A percentile compares a stretch with the other conserved stretches of the same genome.
Conservation (phyloP, 208 protist genomes). For the Sergeia podlipaevii region DNA sequence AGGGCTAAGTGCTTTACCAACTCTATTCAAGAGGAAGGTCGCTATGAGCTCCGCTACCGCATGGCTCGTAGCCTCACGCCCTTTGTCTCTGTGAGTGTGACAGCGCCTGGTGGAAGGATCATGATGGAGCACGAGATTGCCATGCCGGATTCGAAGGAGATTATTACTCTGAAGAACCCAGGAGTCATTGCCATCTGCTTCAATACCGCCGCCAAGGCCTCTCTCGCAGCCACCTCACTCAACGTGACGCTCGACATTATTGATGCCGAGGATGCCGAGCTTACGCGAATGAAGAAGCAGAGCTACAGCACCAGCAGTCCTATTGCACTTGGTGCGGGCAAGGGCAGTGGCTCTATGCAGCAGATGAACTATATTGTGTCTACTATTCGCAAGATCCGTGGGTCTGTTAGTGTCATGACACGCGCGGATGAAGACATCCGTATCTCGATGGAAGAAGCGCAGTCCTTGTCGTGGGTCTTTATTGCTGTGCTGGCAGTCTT, state of each 20-base stretch:
- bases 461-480: constrained; percentile 41
- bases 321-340: constrained; percentile 45
- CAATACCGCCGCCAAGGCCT: constrained; percentile 36
- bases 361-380: constrained; percentile 68
- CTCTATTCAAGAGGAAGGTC: constrained; percentile 36
- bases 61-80: constrained; percentile 62
- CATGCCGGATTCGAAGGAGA: constrained; percentile 36
- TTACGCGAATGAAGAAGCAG: constrained; percentile 59
- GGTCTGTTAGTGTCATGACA: constrained; percentile 19
- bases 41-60: constrained; percentile 68
- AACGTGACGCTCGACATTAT: constrained; percentile 60
- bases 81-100: constrained; percentile 61
- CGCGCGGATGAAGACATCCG: constrained; percentile 40
- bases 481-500: constrained; percentile 41
- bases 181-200: constrained; percentile 68
- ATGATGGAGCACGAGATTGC: constrained; percentile 62
- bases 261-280: constrained; percentile 69
- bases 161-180: constrained; percentile 26
- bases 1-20: constrained; percentile 67
- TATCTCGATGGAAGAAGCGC: constrained; percentile 37
- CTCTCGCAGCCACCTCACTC: constrained; percentile 31
- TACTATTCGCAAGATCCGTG: constrained; percentile 20
- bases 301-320: constrained; percentile 60
- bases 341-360: constrained; percentile 48
- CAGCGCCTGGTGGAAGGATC: constrained; percentile 27